phyloP scores from a whole-genome alignment of 2,329 filamentous ascomycete species.

The Nannizziopsis barbatae region DNA sequence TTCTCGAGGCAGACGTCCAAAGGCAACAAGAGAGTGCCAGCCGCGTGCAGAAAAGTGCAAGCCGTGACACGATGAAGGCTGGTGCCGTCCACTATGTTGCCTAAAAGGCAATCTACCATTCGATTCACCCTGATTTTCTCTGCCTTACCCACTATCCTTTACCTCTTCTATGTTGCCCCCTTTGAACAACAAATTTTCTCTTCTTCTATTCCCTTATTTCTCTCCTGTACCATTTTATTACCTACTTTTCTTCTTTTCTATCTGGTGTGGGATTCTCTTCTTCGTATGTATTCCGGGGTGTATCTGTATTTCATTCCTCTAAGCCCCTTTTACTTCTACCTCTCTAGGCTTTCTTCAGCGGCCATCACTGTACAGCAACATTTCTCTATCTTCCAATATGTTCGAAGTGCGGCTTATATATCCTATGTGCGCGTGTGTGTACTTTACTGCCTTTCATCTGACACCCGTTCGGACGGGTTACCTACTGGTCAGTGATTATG shows the following conservation, averaged over 20 bases:
- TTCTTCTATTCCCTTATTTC: not conserved
- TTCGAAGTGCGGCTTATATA: not conserved
- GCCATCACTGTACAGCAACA: constrained; percentile 3
- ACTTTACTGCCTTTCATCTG: not conserved
- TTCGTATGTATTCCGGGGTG: constrained; percentile 1
- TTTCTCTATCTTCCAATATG: not conserved
- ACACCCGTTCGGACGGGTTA: not conserved
- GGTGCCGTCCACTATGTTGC: constrained; percentile 7
- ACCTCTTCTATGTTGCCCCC: not conserved
- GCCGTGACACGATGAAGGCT: constrained; percentile 6
- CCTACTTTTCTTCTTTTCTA: not conserved
- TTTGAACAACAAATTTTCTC: not conserved
- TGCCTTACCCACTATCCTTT: not conserved
- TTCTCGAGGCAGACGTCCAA: constrained; percentile 29
- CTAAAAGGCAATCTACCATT: not conserved
- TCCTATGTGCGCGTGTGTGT: not conserved
- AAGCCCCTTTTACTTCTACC: not conserved
- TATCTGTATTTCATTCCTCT: not conserved
- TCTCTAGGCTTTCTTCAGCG: not conserved
- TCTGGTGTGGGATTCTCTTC: constrained; percentile 3
- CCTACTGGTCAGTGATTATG: too few relatives aligned
- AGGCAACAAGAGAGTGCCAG: constrained; percentile 17
- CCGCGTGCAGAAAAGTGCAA: constrained; percentile 1
- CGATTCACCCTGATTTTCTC: too few relatives aligned
- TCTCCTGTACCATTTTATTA: constrained; percentile 1